phyloP scores from a whole-genome alignment of 176 grass and related monocot species.

The Oryza nivara region DNA sequence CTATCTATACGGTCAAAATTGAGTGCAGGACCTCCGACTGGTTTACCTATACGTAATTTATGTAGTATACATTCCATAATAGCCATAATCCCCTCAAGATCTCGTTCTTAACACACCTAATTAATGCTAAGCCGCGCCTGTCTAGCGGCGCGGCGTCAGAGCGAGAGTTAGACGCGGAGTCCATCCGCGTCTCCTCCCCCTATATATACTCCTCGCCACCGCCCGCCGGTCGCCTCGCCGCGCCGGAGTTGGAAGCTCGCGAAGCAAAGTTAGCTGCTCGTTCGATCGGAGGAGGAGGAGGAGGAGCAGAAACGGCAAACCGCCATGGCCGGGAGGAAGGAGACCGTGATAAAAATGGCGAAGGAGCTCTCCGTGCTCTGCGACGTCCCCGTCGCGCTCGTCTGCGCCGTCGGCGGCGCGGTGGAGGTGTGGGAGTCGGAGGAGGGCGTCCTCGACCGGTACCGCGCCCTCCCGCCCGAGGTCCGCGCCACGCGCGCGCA shows the following conservation, averaged over 20 bases:
- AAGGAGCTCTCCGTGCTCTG: constrained; percentile 28
- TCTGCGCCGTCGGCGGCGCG: background rate
- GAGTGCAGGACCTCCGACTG: too few species aligned
- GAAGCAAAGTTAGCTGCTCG: background rate
- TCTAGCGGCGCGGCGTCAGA: too few species aligned
- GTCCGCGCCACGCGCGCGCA: constrained; percentile 33
- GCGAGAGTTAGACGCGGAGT: too few species aligned
- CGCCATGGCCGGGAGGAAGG: constrained; percentile 24
- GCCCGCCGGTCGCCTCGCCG: background rate
- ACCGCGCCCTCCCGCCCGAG: constrained; percentile 25
- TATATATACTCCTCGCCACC: background rate
- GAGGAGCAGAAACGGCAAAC: too few species aligned
- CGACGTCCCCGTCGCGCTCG: constrained; percentile 36
- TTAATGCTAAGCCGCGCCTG: too few species aligned
- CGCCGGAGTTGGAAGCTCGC: background rate
- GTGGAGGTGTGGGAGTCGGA: constrained; percentile 33
- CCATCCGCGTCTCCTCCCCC: background rate
- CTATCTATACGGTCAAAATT: too few species aligned
- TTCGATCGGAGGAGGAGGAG: background rate
- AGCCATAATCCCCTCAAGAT: too few species aligned
- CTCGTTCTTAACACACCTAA: too few species aligned
- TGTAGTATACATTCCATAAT: too few species aligned
- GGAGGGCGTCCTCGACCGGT: constrained; percentile 37
- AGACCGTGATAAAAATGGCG: constrained; percentile 26
- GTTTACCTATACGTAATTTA: too few species aligned